These are phyloP conservation scores for Tricholomella constricta DNA, from an alignment of 768 basidiomycete genomes.

Conservation along the genomic window DNA sequence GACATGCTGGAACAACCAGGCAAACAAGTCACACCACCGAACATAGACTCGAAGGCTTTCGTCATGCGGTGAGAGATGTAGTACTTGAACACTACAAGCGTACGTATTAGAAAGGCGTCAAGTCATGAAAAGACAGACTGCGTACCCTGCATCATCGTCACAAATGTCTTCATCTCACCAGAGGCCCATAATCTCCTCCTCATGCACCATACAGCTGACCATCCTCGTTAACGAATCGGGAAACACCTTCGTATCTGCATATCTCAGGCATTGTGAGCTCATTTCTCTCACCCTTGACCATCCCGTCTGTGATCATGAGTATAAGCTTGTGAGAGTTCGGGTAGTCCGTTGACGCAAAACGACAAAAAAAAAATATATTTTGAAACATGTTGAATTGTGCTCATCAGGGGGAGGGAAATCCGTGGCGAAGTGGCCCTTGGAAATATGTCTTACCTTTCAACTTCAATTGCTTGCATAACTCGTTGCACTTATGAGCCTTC, in stretches of 20 bases:
- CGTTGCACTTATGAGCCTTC: conserved; percentile 12
- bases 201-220: conserved; percentile 95
- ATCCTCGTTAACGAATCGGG: conserved; percentile 96
- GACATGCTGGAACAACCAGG: conserved; percentile 99
- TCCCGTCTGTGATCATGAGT: conserved; percentile 94
- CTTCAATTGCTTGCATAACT: neutral
- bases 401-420: neutral
- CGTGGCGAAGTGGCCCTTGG: neutral
- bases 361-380: too few species aligned
- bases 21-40: conserved; percentile 98
- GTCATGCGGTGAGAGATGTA: conserved; percentile 99
- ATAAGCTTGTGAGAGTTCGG: conserved; percentile 97
- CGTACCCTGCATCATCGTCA: conserved; percentile 99
- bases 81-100: conserved; percentile 88
- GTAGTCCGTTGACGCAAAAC: conserved; percentile 98
- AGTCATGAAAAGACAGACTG: conserved; percentile 10
- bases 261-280: conserved; percentile 91
- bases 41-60: conserved; percentile 99
- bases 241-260: conserved; percentile 99
- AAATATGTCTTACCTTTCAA: neutral
- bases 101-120: conserved; percentile 13
- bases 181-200: conserved; percentile 97
- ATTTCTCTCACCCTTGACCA: conserved; percentile 97
- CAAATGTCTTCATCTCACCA: conserved; percentile 99
- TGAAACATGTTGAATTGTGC: neutral